Conservation (phyloP, 305 asterid genomes). For the Solanum hybrid region DNA sequence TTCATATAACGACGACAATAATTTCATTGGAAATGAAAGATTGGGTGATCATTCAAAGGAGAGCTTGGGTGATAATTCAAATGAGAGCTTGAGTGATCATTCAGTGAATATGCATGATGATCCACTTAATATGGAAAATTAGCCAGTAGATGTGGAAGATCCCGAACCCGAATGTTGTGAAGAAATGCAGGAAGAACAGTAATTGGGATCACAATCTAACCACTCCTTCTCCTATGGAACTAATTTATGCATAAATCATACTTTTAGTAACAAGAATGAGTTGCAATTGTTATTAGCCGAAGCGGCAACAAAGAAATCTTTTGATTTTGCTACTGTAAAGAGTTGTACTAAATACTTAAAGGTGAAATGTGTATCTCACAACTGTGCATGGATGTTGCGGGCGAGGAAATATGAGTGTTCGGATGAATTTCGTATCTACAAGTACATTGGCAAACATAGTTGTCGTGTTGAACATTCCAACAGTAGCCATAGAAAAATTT, state of each 20-base stretch:
- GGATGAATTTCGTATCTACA: background rate
- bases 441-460: too few relatives aligned
- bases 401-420: background rate
- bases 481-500: too few relatives aligned
- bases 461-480: too few relatives aligned
- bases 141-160: background rate
- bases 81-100: background rate
- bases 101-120: too few relatives aligned
- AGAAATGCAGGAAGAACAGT: background rate
- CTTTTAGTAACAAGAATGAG: background rate
- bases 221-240: background rate
- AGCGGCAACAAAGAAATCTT: too few relatives aligned
- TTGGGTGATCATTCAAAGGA: background rate
- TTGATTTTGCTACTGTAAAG: background rate
- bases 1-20: too few relatives aligned
- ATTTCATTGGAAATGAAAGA: background rate
- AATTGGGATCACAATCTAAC: background rate
- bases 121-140: background rate
- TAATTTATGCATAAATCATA: background rate
- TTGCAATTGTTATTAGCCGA: background rate
- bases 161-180: background rate
- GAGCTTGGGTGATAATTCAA: background rate
- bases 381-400: background rate
- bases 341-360: background rate
- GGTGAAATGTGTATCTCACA: background rate